These are phyloP conservation scores for Trypanosoma cruzi DNA, from an alignment of 208 protist genomes.

Conservation along the genomic window DNA sequence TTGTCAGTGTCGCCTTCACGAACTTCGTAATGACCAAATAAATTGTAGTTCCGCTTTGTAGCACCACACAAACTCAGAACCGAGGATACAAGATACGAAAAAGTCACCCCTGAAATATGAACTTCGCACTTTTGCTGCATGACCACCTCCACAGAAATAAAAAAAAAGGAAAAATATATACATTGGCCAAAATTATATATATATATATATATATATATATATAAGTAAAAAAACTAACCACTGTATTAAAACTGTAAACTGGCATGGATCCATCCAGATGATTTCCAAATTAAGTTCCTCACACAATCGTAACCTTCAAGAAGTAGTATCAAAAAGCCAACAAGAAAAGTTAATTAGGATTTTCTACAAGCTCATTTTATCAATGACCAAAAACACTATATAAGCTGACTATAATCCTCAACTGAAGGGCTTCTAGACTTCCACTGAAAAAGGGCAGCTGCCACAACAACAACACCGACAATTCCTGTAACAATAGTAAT, in stretches of 20 bases:
- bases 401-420: constrained; percentile 24
- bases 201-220: background rate
- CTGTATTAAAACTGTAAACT: background rate
- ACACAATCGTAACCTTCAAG: background rate
- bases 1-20: constrained; percentile 40
- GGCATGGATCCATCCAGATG: background rate
- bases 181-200: background rate
- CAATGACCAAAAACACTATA: constrained; percentile 12
- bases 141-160: background rate
- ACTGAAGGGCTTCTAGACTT: constrained; percentile 13
- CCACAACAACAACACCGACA: constrained; percentile 15
- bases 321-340: background rate
- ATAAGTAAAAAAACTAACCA: background rate
- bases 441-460: constrained; percentile 25
- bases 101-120: constrained; percentile 46
- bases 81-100: constrained; percentile 50
- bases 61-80: constrained; percentile 20
- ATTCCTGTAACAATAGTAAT: constrained; percentile 22
- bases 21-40: constrained; percentile 44
- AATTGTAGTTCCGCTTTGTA: constrained; percentile 33
- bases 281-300: background rate
- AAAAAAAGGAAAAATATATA: background rate
- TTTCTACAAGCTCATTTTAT: background rate
- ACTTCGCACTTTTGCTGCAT: constrained; percentile 32
- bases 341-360: background rate